phyloP scores from a whole-genome alignment of 1,139 yeast species.

The Chernovozyma sophiae-reginae region DNA sequence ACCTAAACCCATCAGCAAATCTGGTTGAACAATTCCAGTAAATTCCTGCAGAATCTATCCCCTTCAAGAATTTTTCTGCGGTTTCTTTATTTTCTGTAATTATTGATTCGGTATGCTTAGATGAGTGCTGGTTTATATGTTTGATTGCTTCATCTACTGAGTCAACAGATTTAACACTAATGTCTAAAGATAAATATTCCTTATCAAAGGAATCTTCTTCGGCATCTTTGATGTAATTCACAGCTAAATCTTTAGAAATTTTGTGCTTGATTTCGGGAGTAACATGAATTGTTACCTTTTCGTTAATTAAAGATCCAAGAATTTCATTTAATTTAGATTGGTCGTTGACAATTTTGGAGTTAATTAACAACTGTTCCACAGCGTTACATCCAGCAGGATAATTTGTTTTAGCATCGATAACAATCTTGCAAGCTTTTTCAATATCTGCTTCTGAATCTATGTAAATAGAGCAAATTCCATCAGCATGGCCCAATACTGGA shows the following conservation, averaged over 20 bases:
- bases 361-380: conserved; percentile 76
- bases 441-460: conserved; percentile 74
- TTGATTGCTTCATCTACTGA: conserved; percentile 65
- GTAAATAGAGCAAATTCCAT: conserved; percentile 90
- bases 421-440: conserved; percentile 67
- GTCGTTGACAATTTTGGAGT: conserved; percentile 43
- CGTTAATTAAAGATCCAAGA: conserved; percentile 47
- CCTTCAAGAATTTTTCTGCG: conserved; percentile 77
- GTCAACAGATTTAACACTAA: conserved; percentile 64
- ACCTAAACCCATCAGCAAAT: conserved; percentile 97
- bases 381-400: conserved; percentile 99
- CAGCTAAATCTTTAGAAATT: conserved; percentile 11
- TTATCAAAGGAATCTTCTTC: conserved; percentile 65
- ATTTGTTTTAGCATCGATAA: conserved; percentile 86
- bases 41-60: conserved; percentile 94
- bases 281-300: conserved; percentile 72
- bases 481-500: conserved; percentile 98
- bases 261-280: conserved; percentile 45
- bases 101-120: conserved; percentile 94
- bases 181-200: conserved; percentile 79
- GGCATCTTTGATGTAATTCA: conserved; percentile 27
- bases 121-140: conserved; percentile 87
- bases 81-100: conserved; percentile 65
- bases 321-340: conserved; percentile 38
- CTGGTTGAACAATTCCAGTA: conserved; percentile 97